phyloP scores from a whole-genome alignment of 495 filamentous ascomycete genomes.

The Chaetomium cochliodes region DNA sequence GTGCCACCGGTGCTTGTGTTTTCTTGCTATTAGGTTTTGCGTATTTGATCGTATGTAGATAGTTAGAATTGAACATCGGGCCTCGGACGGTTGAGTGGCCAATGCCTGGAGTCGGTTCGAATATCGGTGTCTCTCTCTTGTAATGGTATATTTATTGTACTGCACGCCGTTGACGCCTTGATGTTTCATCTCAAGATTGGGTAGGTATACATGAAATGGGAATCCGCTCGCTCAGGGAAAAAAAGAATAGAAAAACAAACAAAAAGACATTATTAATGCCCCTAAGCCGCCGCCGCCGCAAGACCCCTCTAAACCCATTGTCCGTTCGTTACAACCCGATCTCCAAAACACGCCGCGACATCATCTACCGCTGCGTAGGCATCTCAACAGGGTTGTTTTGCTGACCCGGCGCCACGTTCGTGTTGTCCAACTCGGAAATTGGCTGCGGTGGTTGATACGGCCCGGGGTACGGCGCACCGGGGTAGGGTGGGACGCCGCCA shows the following conservation, averaged over 20 bases:
- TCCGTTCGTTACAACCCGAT: neutral
- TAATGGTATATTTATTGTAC: neutral
- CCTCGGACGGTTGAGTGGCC: neutral
- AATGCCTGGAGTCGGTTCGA: neutral
- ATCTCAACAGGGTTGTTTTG: constrained; percentile 25
- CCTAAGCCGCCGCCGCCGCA: neutral
- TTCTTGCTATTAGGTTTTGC: neutral
- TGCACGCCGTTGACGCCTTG: neutral
- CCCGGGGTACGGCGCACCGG: constrained; percentile 4
- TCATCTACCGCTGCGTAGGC: neutral
- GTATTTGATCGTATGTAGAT: neutral
- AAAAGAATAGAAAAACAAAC: neutral
- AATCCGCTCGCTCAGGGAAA: constrained; percentile 9
- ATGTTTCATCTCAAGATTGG: neutral
- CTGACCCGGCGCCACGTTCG: neutral
- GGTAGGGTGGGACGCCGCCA: neutral
- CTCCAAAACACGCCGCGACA: neutral
- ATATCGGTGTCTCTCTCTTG: neutral
- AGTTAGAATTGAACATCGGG: neutral
- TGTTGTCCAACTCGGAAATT: constrained; percentile 24
- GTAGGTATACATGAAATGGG: constrained; percentile 4
- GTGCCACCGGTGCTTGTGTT: neutral
- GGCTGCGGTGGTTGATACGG: constrained; percentile 13
- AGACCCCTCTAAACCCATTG: neutral
- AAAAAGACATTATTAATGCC: constrained; percentile 2